phyloP scores from a whole-genome alignment of 805 yeast species.

The Candida maesae region DNA sequence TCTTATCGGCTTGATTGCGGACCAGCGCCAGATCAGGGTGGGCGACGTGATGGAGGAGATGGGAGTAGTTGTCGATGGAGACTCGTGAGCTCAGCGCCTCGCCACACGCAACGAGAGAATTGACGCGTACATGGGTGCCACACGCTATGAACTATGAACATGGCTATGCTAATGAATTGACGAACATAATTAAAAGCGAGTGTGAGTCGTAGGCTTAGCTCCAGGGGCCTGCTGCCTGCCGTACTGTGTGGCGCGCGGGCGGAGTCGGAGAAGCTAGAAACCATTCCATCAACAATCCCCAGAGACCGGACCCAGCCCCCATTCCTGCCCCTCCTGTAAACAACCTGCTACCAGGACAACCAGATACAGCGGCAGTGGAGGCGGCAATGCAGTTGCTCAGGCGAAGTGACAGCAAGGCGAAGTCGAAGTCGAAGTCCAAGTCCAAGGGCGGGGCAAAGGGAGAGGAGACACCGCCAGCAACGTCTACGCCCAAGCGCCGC shows the following conservation, averaged over 20 bases:
- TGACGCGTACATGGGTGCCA: too few species aligned
- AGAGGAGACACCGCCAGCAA: neutral
- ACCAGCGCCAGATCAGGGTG: conserved; percentile 45
- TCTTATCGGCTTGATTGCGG: conserved; percentile 56
- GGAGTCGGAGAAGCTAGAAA: neutral
- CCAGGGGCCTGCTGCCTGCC: too few species aligned
- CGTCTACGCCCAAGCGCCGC: conserved; percentile 2
- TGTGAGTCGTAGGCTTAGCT: too few species aligned
- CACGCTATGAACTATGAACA: too few species aligned
- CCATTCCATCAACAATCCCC: neutral
- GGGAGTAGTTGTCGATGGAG: conserved; percentile 30
- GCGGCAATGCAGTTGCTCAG: conserved; percentile 1
- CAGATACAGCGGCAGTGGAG: neutral
- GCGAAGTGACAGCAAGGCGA: conserved; percentile 1
- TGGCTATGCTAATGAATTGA: too few species aligned
- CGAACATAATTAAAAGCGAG: too few species aligned
- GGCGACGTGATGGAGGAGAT: conserved; percentile 51
- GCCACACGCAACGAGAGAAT: too few species aligned
- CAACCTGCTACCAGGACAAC: neutral
- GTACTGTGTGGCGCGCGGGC: too few species aligned
- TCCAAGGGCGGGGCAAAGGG: too few species aligned
- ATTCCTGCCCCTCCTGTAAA: too few species aligned
- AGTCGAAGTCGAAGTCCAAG: neutral
- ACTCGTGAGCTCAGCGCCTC: too few species aligned
- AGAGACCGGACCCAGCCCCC: too few species aligned